Base-by-base conservation (phyloP, 1,139 yeast genomes). In the Kazachstania sp. region DNA sequence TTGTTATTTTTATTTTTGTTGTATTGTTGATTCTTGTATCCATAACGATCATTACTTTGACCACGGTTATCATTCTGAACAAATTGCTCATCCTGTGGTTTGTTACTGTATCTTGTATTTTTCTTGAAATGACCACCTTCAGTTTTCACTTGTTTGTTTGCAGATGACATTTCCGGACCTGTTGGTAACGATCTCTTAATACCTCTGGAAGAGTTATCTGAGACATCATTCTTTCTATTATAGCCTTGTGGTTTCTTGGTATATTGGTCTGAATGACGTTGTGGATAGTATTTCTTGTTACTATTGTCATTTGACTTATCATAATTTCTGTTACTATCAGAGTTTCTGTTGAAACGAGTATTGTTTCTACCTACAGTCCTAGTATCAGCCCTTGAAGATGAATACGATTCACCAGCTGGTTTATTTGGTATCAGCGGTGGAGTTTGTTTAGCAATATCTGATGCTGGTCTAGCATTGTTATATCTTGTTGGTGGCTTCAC, bases 401-500 rank as follows among this genome's bases (percentile, higher is more conserved):
- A 4, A 19, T 37, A 23, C 12, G 28, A 23, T 9, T 20, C 39
- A 7, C 19, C 30, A 6, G 41, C 23, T 11, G 32, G 26, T 18
- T 39, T 39, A 29, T 13, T 29, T 8, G 42, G 35, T 5, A 31
- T 12, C 9, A 13, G 28, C 3, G 42, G n/a, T 16, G 23, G 29
- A n/a, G 28, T 15, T 2, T 9, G 6, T 16, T 6, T 16, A 29
- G 7, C 9, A 3, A 12, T 11, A 7, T 30, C 29, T 13, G 13
- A 19, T 9, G 7, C 15, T 4, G 13, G 11, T 18, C 3, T 13
- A 13, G 40, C 39, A 12, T 5, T 32, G 39, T 44, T 41, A 28
- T 44, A 41, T 41, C 52, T 44, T n/a, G 46, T 44, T 5, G 43
- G n/a, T 11, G 26, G 39, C 35, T 39, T 45, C 13, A 44, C 34